These are phyloP conservation scores for Beauveria sp. DNA, from an alignment of 2,329 filamentous ascomycete genomes.

Conservation along the genomic window DNA sequence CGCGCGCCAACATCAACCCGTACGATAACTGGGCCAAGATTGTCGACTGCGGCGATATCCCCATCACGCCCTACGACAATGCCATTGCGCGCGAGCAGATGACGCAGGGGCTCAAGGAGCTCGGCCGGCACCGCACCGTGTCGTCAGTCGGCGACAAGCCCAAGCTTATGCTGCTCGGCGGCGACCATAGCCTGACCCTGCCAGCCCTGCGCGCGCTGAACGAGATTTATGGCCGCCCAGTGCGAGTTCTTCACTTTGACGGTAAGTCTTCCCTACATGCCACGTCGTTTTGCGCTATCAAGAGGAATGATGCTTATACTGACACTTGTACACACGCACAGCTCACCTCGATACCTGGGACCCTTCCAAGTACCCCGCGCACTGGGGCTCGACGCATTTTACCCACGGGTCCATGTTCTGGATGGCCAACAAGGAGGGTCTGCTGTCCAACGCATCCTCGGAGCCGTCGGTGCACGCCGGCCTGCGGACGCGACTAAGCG, in stretches of 20 bases:
- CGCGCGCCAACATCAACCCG: conserved; percentile 74
- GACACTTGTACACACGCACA: conserved; percentile 10
- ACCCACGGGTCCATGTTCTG: conserved; percentile 92
- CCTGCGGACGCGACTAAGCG: conserved; percentile 66
- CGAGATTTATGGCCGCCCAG: conserved; percentile 51
- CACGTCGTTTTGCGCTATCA: neutral
- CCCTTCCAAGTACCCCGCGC: conserved; percentile 68
- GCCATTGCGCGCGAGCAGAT: conserved; percentile 74
- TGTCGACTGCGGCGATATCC: conserved; percentile 86
- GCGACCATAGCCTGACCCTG: conserved; percentile 65
- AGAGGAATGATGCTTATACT: neutral
- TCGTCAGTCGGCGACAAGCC: conserved; percentile 31
- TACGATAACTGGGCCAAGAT: conserved; percentile 77
- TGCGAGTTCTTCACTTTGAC: conserved; percentile 71
- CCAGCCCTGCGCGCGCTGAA: conserved; percentile 61
- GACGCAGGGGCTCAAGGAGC: conserved; percentile 69
- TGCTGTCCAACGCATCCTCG: conserved; percentile 55
- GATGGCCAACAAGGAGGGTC: conserved; percentile 72
- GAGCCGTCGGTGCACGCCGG: conserved; percentile 77
- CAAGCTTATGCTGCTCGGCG: conserved; percentile 62
- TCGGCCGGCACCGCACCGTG: conserved; percentile 39
- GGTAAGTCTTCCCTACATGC: conserved; percentile 16
- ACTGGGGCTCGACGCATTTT: conserved; percentile 60
- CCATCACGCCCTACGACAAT: conserved; percentile 82
- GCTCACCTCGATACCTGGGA: conserved; percentile 80